A percentile compares a stretch with the other conserved stretches of the same genome.
phyloP scores from a whole-genome alignment of 495 filamentous ascomycete species.

The Penicillium alfredii region DNA sequence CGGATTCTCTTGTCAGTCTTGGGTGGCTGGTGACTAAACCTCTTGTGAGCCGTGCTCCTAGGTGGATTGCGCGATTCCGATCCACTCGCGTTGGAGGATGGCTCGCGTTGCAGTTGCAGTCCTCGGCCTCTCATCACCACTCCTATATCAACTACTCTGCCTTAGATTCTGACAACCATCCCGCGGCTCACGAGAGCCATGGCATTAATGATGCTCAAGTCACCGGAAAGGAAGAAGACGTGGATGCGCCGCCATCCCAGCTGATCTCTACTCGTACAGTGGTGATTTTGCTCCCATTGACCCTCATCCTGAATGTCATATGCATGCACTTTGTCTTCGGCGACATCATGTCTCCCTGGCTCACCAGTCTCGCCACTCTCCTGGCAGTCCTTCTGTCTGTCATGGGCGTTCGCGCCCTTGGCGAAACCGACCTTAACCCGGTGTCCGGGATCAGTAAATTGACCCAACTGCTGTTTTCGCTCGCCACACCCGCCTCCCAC shows the following conservation, averaged over 20 bases:
- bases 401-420: constrained; percentile 92
- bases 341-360: constrained; percentile 48
- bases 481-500: constrained; percentile 74
- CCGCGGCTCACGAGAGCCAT: constrained; percentile 3
- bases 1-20: constrained; percentile 83
- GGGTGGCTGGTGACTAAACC: constrained; percentile 70
- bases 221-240: constrained; percentile 33
- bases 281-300: constrained; percentile 64
- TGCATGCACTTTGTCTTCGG: constrained; percentile 79
- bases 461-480: constrained; percentile 88
- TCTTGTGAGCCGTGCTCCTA: constrained; percentile 38
- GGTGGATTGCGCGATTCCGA: constrained; percentile 25
- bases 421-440: constrained; percentile 95
- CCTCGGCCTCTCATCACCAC: constrained; percentile 12
- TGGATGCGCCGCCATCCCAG: constrained; percentile 78
- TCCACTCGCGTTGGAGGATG: constrained; percentile 23
- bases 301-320: constrained; percentile 70
- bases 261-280: constrained; percentile 71
- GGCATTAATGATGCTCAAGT: constrained; percentile 2
- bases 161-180: constrained; percentile 20
- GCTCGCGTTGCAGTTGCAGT: constrained; percentile 17
- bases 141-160: constrained; percentile 39
- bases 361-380: constrained; percentile 77
- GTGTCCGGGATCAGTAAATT: constrained; percentile 96
- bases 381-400: constrained; percentile 85